phyloP scores from a whole-genome alignment of 768 basidiomycete genomes.

The Boletus rex-veris region DNA sequence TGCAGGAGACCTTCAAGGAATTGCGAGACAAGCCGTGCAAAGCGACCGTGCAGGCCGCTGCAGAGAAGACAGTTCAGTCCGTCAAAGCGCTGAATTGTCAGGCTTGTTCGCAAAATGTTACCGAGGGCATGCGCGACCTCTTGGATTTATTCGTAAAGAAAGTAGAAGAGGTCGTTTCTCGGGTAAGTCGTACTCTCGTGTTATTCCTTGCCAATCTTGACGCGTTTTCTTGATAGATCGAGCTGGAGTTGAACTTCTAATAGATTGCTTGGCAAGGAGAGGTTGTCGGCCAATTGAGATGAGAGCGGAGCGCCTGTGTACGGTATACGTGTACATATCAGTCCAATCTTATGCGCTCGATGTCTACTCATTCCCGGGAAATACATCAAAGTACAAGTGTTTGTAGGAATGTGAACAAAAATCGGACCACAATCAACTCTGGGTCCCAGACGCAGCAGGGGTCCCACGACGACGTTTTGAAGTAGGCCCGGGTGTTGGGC shows the following conservation, averaged over 20 bases:
- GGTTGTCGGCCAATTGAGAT: neutral
- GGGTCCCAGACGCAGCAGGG: too few relatives aligned
- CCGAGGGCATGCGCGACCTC: slow-evolving; percentile 16
- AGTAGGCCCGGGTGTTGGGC: too few relatives aligned
- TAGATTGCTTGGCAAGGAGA: neutral
- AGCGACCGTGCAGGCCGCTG: neutral
- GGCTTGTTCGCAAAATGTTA: neutral
- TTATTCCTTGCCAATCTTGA: neutral
- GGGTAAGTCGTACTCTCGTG: neutral
- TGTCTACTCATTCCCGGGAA: too few relatives aligned
- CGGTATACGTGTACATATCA: neutral
- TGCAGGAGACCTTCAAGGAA: neutral
- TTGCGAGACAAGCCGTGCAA: slow-evolving; percentile 23
- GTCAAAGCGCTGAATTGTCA: neutral
- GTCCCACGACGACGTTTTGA: too few relatives aligned
- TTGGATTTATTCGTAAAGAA: slow-evolving; percentile 1
- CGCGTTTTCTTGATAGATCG: neutral
- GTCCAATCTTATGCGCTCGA: too few relatives aligned
- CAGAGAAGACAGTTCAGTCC: neutral
- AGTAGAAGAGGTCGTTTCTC: slow-evolving; percentile 10
- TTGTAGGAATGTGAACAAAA: too few relatives aligned
- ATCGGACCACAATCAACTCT: too few relatives aligned
- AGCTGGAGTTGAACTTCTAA: slow-evolving; percentile 4
- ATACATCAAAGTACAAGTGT: too few relatives aligned
- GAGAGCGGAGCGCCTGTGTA: neutral